Evolutionary conservation across 2,329 filamentous ascomycete species (phyloP), one percentile per base, ranked within the genome.

Genomic region (Dryadomyces sulphureus): DNA sequence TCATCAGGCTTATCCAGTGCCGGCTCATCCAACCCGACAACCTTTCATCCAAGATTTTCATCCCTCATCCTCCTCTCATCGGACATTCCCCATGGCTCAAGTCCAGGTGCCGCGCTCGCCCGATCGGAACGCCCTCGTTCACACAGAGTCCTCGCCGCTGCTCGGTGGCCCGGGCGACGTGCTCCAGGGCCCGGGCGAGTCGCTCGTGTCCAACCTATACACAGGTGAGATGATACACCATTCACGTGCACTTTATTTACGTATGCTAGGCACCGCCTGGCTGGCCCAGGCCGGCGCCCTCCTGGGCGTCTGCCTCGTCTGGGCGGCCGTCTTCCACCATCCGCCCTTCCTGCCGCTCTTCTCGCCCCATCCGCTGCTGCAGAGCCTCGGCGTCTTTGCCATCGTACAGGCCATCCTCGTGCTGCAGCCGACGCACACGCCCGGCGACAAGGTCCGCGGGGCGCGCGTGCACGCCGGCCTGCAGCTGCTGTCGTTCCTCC

Each of bases 401-500:
- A 70, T 92, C 55, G 73, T 84, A 17, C 82, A 95, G 68, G 82
- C 81, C 46, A 77, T 89, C 53, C 77, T 96, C 45, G 67, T 92
- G 54, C 74, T 96, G 32, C 92, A 98, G 62, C 92, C 90, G 2
- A 94, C 90, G 0, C 75, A 84, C 55, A 84, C 84, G 0, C 67
- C 79, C 2, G 62, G 69, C 16, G 84, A 94, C 64, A 95, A 95
- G 64, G 61, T 64, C 34, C 56, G 64, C 34, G 77, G 75, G 32
- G 70, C 74, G 51, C 65, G 65, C 48, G 55, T 75, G 41, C 90
- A 98, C 63, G 80, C 79, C 21, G 63, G 66, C 12, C 67, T 95
- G 53, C 87, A 88, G 60, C 63, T 77, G 24, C 55, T 84, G 41
- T 77, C 78, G 38, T 65, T 85, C 45, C 64, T 75, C 9, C 59